These are phyloP conservation scores for Mycosarcoma maydis DNA, from an alignment of 1,284 basidiomycete species.

Conservation along the genomic window DNA sequence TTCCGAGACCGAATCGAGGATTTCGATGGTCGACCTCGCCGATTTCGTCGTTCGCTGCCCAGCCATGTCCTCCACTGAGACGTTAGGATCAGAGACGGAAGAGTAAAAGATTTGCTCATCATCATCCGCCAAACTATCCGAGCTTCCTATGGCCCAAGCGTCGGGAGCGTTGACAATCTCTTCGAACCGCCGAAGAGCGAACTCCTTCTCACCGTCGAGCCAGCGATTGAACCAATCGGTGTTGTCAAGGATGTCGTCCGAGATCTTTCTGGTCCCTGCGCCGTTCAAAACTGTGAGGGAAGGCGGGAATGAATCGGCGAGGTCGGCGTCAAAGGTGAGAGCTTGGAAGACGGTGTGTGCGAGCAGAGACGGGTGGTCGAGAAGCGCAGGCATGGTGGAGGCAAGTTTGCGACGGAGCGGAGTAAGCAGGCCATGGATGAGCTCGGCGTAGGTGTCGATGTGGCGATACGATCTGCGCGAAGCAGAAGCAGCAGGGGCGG, in stretches of 20 bases:
- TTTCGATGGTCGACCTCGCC: conserved; percentile 42
- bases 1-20: conserved; percentile 71
- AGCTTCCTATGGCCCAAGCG: conserved; percentile 83
- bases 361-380: conserved; percentile 82
- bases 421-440: conserved; percentile 55
- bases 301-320: conserved; percentile 69
- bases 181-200: conserved; percentile 81
- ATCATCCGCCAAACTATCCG: conserved; percentile 72
- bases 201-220: conserved; percentile 73
- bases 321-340: conserved; percentile 82
- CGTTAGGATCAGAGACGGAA: not conserved
- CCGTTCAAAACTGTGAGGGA: conserved; percentile 41
- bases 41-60: conserved; percentile 51
- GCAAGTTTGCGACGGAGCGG: conserved; percentile 55
- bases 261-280: conserved; percentile 38
- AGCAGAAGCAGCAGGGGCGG: conserved; percentile 77
- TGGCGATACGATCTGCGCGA: conserved; percentile 70
- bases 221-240: conserved; percentile 89
- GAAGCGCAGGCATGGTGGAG: conserved; percentile 74
- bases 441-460: conserved; percentile 55
- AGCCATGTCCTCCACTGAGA: not conserved
- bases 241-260: conserved; percentile 81
- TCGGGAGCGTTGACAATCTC: conserved; percentile 81
- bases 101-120: conserved; percentile 67
- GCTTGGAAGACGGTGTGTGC: conserved; percentile 96